phyloP scores from a whole-genome alignment of 345 rosid species.

The Lepidium aucheri region DNA sequence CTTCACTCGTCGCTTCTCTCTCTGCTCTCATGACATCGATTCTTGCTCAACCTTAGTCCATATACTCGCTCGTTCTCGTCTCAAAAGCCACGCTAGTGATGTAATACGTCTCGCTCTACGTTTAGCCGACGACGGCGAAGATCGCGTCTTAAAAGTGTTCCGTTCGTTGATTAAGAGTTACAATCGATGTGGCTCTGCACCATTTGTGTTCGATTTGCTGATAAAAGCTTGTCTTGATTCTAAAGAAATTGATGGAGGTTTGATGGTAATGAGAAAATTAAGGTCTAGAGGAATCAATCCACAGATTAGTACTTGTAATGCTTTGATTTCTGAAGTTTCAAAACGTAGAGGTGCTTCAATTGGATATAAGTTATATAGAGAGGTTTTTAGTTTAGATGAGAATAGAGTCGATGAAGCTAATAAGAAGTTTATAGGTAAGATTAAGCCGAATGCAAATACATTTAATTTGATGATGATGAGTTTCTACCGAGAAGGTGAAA shows the following conservation, averaged over 20 bases:
- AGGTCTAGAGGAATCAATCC: constrained; percentile 50
- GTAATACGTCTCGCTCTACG: constrained; percentile 45
- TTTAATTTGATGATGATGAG: constrained; percentile 61
- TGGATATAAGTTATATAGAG: constrained; percentile 41
- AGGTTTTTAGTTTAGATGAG: constrained; percentile 42
- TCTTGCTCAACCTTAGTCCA: constrained; percentile 59
- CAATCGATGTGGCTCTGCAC: constrained; percentile 79
- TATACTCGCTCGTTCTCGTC: constrained; percentile 70
- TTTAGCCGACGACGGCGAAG: constrained; percentile 17
- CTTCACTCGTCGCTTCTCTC: constrained; percentile 54
- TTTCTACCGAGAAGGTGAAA: no score
- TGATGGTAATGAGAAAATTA: constrained; percentile 50
- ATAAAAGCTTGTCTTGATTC: constrained; percentile 56
- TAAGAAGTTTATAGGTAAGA: constrained; percentile 20
- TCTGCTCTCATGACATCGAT: constrained; percentile 48
- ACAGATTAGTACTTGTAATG: constrained; percentile 50
- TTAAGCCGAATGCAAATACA: constrained; percentile 51
- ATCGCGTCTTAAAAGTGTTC: constrained; percentile 30
- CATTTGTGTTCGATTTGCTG: constrained; percentile 74
- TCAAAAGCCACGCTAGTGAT: constrained; percentile 37
- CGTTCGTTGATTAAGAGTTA: constrained; percentile 45
- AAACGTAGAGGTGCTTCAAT: constrained; percentile 34
- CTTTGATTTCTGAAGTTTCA: constrained; percentile 41
- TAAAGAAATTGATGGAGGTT: constrained; percentile 47
- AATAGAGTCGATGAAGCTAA: constrained; percentile 10